Conservation (phyloP, 805 yeast genomes). For the Lachancea fermentati region DNA sequence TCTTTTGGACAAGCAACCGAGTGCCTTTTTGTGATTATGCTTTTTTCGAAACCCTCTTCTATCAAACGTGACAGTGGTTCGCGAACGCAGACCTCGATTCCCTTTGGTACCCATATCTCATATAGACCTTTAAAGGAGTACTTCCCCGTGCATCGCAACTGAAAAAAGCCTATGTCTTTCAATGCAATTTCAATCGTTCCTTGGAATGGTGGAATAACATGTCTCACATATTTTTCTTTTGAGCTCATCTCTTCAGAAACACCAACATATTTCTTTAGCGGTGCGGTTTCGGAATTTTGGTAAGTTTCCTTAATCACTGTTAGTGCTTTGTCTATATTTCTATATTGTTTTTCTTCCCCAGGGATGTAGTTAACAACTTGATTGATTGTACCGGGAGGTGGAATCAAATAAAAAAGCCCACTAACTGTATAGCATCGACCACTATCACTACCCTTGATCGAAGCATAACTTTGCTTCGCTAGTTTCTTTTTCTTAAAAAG, state of each 20-base stretch:
- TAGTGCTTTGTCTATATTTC: slow-evolving; percentile 32
- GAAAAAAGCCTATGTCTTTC: slow-evolving; percentile 58
- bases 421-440: slow-evolving; percentile 49
- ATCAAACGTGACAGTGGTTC: slow-evolving; percentile 39
- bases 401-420: slow-evolving; percentile 53
- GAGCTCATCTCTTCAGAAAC: slow-evolving; percentile 12
- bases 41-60: slow-evolving; percentile 28
- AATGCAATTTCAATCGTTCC: slow-evolving; percentile 64
- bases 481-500: slow-evolving; percentile 28
- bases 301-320: slow-evolving; percentile 21
- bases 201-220: slow-evolving; percentile 62
- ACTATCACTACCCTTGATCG: slow-evolving; percentile 35
- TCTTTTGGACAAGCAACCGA: slow-evolving; percentile 20
- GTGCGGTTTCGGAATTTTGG: slow-evolving; percentile 22
- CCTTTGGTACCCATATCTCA: slow-evolving; percentile 52
- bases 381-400: slow-evolving; percentile 47
- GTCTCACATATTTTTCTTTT: slow-evolving; percentile 35
- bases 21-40: slow-evolving; percentile 32
- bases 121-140: slow-evolving; percentile 33
- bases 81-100: slow-evolving; percentile 48
- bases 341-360: slow-evolving; percentile 34
- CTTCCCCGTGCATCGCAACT: slow-evolving; percentile 54
- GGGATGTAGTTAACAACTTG: slow-evolving; percentile 44
- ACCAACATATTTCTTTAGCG: slow-evolving; percentile 30
- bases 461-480: slow-evolving; percentile 26